Conservation (phyloP, 83 land plant genomes). For the Picea abies region DNA sequence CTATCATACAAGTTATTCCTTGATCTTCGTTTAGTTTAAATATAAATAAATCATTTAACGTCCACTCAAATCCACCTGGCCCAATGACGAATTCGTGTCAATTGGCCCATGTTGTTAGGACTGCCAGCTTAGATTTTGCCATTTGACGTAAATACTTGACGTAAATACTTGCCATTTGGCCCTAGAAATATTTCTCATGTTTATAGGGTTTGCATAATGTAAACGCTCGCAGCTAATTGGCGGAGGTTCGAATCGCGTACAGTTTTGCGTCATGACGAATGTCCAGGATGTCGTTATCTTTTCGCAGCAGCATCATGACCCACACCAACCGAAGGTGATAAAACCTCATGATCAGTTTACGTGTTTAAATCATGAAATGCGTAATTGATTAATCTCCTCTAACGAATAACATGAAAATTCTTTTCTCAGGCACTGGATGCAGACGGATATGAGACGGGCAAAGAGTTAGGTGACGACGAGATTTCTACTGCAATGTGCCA, state of each 20-base stretch:
- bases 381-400: background rate
- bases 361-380: background rate
- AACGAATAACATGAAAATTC: no score
- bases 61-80: no score
- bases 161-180: no score
- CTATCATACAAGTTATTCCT: no score
- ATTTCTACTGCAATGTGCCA: background rate
- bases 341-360: background rate
- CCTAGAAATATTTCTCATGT: no score
- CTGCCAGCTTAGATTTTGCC: background rate
- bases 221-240: background rate
- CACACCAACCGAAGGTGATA: background rate
- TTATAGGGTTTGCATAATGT: background rate
- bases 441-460: background rate
- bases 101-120: background rate
- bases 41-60: no score
- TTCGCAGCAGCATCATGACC: background rate
- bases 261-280: background rate
- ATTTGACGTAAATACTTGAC: background rate
- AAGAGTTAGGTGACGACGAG: background rate
- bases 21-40: no score
- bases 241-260: slow-evolving; percentile 6
- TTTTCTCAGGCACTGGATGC: background rate
- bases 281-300: background rate
- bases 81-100: background rate